Evolutionary conservation across 176 grass and related monocot genomes (phyloP), one percentile per base, ranked within the genome.

Genomic region (Triticum dicoccoides): DNA sequence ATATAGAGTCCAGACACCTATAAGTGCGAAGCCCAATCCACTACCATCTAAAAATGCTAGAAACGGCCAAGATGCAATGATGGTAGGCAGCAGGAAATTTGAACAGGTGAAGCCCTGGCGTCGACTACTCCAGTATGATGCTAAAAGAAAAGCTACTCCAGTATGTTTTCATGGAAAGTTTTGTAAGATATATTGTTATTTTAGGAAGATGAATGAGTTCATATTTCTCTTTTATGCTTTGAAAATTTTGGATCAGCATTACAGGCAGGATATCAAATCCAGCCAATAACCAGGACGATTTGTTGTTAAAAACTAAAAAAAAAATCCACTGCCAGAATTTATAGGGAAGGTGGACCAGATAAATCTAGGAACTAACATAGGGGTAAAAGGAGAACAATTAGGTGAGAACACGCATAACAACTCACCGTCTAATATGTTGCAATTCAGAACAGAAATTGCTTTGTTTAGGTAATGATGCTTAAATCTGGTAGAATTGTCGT

Each of bases 391-490:
- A 77, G 73, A 5, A 85, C 9, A 77, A 18, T 37, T 11, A 77
- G 25, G 27, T 34, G 44, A 54, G 82, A 52, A 54, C n/a, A 38
- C 61, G 35, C 61, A 87, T 23, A 78, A 84, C 56, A 51, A 78
- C 86, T 92, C 91, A 95, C 96, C 79, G n/a, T 93, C 84, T 66
- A 82, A 80, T 73, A 82, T 92, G 61, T 82, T 80, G 42, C 62
- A 14, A 84, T 76, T 87, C 44, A 98, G 84, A 92, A 98, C 77
- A 87, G 91, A 83, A 61, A 89, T 82, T 74, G 91, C 89, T 83
- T 88, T 83, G 0, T 84, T 90, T 49, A 94, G 84, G 85, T 98
- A 98, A 10, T 81, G 81, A 33, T 75, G 63, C 52, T 49, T 62
- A 81, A 86, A 86, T 82, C 58, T 79, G 39, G 37, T 69, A 61